These are phyloP conservation scores for Verticillium zaregamsianum DNA, from an alignment of 2,329 filamentous ascomycete genomes.

Conservation along the genomic window DNA sequence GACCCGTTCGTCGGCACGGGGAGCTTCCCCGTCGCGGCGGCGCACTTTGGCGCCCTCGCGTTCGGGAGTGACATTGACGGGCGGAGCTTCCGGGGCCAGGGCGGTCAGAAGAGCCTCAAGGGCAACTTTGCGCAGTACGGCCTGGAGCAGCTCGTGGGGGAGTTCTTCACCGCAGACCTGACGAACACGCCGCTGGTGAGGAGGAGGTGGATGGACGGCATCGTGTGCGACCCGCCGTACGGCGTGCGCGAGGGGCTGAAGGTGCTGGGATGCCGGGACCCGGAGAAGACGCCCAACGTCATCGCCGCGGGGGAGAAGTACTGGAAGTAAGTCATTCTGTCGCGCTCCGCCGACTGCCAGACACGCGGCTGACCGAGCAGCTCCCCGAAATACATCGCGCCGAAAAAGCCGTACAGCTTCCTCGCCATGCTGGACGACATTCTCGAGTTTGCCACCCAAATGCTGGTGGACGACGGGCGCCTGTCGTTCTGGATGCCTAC, in stretches of 20 bases:
- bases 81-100: conserved; percentile 74
- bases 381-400: conserved; percentile 69
- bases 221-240: conserved; percentile 94
- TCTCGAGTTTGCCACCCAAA: conserved; percentile 71
- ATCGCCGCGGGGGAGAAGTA: conserved; percentile 66
- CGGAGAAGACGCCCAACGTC: conserved; percentile 53
- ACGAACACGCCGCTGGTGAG: conserved; percentile 76
- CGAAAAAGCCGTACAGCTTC: conserved; percentile 91
- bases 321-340: conserved; percentile 53
- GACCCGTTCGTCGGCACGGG: conserved; percentile 96
- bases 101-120: conserved; percentile 42
- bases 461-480: conserved; percentile 73
- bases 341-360: background rate
- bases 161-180: conserved; percentile 79
- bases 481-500: conserved; percentile 98
- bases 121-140: conserved; percentile 86
- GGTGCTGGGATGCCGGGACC: conserved; percentile 75
- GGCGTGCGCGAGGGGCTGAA: conserved; percentile 88
- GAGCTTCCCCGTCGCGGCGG: conserved; percentile 84
- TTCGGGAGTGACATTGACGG: conserved; percentile 94
- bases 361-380: conserved; percentile 28
- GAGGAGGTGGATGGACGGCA: conserved; percentile 70
- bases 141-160: conserved; percentile 61
- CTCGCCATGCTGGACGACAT: conserved; percentile 87
- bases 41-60: conserved; percentile 80